Conservation (phyloP, 305 asterid species). For the Fraxinus ornus region DNA sequence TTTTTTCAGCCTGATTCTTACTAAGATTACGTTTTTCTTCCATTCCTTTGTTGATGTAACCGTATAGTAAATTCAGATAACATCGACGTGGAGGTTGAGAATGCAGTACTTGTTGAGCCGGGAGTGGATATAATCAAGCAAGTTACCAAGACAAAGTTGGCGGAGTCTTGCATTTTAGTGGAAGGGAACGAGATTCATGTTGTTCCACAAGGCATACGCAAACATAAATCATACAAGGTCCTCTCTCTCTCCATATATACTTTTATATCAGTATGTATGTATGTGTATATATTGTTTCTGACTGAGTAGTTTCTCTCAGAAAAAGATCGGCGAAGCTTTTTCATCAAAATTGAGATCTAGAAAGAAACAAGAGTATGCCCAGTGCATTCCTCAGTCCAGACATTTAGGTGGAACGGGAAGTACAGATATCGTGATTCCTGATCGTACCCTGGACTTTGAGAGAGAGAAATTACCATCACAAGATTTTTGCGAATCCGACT, state of each 20-base stretch:
- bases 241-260: neutral
- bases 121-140: constrained; percentile 34
- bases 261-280: neutral
- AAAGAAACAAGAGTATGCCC: constrained; percentile 40
- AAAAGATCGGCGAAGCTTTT: constrained; percentile 58
- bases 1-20: neutral
- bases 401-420: constrained; percentile 29
- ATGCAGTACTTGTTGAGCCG: constrained; percentile 27
- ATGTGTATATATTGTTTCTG: constrained; percentile 3
- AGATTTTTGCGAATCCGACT: constrained; percentile 54
- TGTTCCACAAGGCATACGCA: constrained; percentile 34
- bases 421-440: constrained; percentile 21
- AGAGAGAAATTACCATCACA: constrained; percentile 17
- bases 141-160: constrained; percentile 37
- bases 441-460: constrained; percentile 18
- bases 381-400: constrained; percentile 22
- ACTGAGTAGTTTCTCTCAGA: constrained; percentile 39
- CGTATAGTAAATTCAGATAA: constrained; percentile 34
- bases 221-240: constrained; percentile 78
- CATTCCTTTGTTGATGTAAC: neutral
- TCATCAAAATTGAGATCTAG: constrained; percentile 51
- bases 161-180: constrained; percentile 69
- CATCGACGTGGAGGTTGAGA: constrained; percentile 40
- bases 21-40: neutral
- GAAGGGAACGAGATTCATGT: constrained; percentile 45